phyloP scores from a whole-genome alignment of 371 early-diverging fungal species.

The Quaeritorhiza haematococci region DNA sequence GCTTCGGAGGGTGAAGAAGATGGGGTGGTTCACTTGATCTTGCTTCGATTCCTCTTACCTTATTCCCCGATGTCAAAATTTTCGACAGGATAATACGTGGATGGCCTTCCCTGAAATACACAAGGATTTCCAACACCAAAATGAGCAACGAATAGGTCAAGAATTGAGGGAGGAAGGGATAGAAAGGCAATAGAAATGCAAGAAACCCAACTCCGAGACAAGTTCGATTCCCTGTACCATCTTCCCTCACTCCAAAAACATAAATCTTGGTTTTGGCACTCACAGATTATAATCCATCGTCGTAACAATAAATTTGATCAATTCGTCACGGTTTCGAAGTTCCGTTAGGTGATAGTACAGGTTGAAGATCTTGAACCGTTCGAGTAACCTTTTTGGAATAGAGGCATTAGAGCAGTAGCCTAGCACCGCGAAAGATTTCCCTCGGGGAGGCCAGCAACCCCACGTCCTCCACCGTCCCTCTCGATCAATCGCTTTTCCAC shows the following conservation, averaged over 20 bases:
- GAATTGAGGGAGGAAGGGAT: too few relatives aligned
- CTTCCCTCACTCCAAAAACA: too few relatives aligned
- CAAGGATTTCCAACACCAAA: conserved; percentile 1
- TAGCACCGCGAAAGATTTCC: background rate
- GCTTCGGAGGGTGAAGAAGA: too few relatives aligned
- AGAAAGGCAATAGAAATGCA: too few relatives aligned
- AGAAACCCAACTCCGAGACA: too few relatives aligned
- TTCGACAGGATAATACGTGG: conserved; percentile 75
- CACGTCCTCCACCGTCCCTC: too few relatives aligned
- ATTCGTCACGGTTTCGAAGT: conserved; percentile 72
- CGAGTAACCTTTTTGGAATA: conserved; percentile 38
- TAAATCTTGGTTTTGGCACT: background rate
- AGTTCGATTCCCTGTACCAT: too few relatives aligned
- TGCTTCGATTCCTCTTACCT: conserved; percentile 19
- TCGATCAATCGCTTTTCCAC: too few relatives aligned
- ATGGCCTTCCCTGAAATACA: conserved; percentile 66
- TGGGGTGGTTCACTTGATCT: conserved; percentile 4
- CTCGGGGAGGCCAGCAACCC: too few relatives aligned
- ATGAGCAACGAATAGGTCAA: background rate
- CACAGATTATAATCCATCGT: conserved; percentile 70
- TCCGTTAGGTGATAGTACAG: conserved; percentile 77
- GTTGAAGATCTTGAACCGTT: conserved; percentile 74
- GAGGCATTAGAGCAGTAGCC: background rate
- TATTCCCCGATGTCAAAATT: conserved; percentile 75
- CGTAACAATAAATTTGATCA: conserved; percentile 70